Conservation (phyloP, 495 filamentous ascomycete genomes). For the Staphylotrichum tortipilum region DNA sequence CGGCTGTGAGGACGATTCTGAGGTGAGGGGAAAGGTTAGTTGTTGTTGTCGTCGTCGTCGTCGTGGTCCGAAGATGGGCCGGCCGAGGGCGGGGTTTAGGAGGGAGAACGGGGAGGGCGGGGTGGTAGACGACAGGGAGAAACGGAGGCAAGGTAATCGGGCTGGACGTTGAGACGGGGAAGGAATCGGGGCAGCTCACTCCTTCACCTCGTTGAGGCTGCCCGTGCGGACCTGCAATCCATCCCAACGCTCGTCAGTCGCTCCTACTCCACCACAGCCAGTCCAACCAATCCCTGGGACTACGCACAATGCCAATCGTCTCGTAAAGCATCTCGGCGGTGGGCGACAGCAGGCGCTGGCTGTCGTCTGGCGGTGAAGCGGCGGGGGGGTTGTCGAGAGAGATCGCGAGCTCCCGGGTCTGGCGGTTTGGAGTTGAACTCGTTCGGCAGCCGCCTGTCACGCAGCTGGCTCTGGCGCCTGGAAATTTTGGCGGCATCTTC, state of each 20-base stretch:
- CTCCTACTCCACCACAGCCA: no score
- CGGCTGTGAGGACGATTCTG: slow-evolving; percentile 82
- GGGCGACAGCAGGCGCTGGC: background rate
- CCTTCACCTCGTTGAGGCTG: slow-evolving; percentile 83
- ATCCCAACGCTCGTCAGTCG: background rate
- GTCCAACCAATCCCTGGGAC: background rate
- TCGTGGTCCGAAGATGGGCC: no score
- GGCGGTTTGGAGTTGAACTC: background rate
- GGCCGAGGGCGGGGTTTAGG: no score
- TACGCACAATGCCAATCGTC: slow-evolving; percentile 81
- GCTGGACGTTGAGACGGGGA: background rate
- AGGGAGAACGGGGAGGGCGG: slow-evolving; percentile 1
- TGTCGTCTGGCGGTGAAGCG: slow-evolving; percentile 1
- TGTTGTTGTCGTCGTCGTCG: no score
- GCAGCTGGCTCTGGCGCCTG: background rate
- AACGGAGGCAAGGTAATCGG: no score
- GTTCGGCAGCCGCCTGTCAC: background rate
- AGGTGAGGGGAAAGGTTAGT: background rate
- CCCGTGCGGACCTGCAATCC: slow-evolving; percentile 70
- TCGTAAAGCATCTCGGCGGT: slow-evolving; percentile 80
- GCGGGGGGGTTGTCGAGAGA: background rate
- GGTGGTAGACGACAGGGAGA: no score
- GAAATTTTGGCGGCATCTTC: slow-evolving; percentile 9
- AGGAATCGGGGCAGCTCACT: slow-evolving; percentile 50
- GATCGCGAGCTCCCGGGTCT: background rate